Conservation (phyloP, 352 stramenopile genomes). For the Pythium aphanidermatum region DNA sequence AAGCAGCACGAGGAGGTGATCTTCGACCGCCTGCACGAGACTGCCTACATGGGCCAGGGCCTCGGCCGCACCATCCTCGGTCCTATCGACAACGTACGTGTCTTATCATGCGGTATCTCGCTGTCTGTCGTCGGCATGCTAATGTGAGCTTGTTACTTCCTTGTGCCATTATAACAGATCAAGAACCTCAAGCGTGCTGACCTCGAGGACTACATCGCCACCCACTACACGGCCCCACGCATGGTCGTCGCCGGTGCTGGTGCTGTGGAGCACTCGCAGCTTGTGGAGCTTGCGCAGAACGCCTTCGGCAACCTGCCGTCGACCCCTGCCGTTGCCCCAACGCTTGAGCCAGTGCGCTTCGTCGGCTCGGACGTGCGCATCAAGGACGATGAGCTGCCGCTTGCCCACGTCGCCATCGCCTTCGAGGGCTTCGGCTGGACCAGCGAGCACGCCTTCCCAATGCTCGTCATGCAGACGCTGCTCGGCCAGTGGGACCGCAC, state of each 20-base stretch:
- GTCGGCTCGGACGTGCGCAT: slow-evolving; percentile 90
- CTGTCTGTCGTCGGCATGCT: no score
- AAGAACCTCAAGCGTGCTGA: slow-evolving; percentile 92
- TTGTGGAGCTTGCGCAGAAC: slow-evolving; percentile 96
- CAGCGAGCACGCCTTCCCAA: slow-evolving; percentile 96
- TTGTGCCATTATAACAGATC: slow-evolving; percentile 32
- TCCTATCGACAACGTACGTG: slow-evolving; percentile 96
- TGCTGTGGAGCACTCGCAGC: slow-evolving; percentile 94
- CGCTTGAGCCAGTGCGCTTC: slow-evolving; percentile 77
- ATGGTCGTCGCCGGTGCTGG: slow-evolving; percentile 99
- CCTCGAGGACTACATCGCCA: slow-evolving; percentile 97
- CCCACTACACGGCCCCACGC: slow-evolving; percentile 99
- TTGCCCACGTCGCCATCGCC: slow-evolving; percentile 95
- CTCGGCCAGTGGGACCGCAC: slow-evolving; percentile 91
- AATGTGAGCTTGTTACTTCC: no score
- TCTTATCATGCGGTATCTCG: background rate
- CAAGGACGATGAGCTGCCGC: slow-evolving; percentile 81
- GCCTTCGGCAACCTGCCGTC: slow-evolving; percentile 94
- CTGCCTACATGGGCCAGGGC: slow-evolving; percentile 96
- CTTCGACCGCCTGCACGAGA: slow-evolving; percentile 99
- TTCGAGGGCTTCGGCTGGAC: slow-evolving; percentile 99
- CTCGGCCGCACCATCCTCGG: slow-evolving; percentile 99
- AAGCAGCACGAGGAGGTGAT: slow-evolving; percentile 98
- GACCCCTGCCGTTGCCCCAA: slow-evolving; percentile 56
- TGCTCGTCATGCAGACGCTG: slow-evolving; percentile 98